Percentiles rank a stretch among this genome's conserved stretches.
phyloP scores from a whole-genome alignment of 495 filamentous ascomycete genomes.

The Tricharina praecox region DNA sequence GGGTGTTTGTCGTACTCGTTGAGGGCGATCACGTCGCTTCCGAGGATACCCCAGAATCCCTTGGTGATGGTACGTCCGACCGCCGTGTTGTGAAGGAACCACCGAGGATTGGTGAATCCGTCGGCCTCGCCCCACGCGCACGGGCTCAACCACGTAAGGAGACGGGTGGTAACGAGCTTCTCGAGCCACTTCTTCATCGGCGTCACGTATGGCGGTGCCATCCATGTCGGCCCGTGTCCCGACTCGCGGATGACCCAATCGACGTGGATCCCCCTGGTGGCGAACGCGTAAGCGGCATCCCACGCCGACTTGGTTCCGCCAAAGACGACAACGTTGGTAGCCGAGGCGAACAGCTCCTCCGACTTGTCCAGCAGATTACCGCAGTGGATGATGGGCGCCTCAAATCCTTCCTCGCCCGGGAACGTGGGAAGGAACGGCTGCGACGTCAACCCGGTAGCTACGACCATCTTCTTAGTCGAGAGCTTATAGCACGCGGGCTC shows the following conservation, averaged over 20 bases:
- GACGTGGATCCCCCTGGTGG: conserved; percentile 45
- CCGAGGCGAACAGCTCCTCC: conserved; percentile 25
- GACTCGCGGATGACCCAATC: conserved; percentile 64
- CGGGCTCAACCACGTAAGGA: conserved; percentile 50
- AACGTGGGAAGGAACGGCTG: conserved; percentile 39
- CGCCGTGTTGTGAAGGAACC: conserved; percentile 48
- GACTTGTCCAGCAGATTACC: conserved; percentile 35
- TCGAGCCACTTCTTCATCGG: conserved; percentile 44
- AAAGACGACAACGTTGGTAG: conserved; percentile 40
- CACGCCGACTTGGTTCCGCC: conserved; percentile 61
- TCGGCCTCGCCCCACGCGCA: conserved; percentile 44
- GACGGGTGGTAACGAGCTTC: conserved; percentile 45
- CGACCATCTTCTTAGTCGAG: conserved; percentile 41
- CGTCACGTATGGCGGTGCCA: conserved; percentile 47
- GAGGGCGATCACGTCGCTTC: conserved; percentile 39
- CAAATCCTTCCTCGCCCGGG: conserved; percentile 35
- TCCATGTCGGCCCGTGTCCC: conserved; percentile 58
- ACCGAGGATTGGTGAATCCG: conserved; percentile 31
- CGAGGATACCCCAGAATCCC: conserved; percentile 48
- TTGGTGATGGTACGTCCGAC: conserved; percentile 53
- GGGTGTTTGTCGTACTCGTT: conserved; percentile 45
- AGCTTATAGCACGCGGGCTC: conserved; percentile 30
- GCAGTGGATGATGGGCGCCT: conserved; percentile 45
- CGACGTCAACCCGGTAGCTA: conserved; percentile 55
- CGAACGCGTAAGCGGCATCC: conserved; percentile 58